These are phyloP conservation scores for Malus hybrid DNA, from an alignment of 331 rosid species.

Conservation along the genomic window DNA sequence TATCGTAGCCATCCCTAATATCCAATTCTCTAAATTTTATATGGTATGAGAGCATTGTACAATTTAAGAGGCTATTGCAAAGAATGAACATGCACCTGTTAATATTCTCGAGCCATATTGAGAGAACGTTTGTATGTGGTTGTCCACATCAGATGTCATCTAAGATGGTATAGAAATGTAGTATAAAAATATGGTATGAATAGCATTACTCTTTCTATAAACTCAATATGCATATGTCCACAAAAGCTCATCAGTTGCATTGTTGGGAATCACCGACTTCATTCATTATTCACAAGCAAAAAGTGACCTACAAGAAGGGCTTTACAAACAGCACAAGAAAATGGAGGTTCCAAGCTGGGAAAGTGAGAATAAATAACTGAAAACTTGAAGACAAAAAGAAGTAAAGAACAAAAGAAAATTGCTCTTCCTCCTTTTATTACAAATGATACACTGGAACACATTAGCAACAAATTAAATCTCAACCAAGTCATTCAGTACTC, in stretches of 20 bases:
- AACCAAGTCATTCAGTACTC: conserved; percentile 11
- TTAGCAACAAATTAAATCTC: not conserved
- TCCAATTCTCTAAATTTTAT: too few relatives aligned
- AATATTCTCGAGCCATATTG: too few relatives aligned
- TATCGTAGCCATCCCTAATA: too few relatives aligned
- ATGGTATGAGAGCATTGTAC: too few relatives aligned
- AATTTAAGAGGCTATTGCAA: too few relatives aligned
- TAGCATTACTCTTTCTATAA: too few relatives aligned
- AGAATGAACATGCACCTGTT: too few relatives aligned
- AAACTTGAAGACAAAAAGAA: not conserved
- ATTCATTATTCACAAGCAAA: conserved; percentile 13
- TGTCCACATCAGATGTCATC: too few relatives aligned
- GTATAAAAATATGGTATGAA: too few relatives aligned
- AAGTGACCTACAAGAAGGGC: conserved; percentile 10
- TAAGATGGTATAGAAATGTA: too few relatives aligned
- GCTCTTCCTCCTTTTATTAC: conserved; percentile 16
- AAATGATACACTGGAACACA: not conserved
- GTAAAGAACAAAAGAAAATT: conserved; percentile 11
- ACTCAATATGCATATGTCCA: not conserved
- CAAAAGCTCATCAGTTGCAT: not conserved
- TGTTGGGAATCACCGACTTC: conserved; percentile 4
- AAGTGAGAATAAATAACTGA: not conserved
- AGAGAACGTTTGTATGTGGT: too few relatives aligned
- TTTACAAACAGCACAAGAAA: conserved; percentile 18
- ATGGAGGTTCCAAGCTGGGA: not conserved